These are phyloP conservation scores for Hygrophorus pudorinus DNA, from an alignment of 768 basidiomycete genomes.

Conservation along the genomic window DNA sequence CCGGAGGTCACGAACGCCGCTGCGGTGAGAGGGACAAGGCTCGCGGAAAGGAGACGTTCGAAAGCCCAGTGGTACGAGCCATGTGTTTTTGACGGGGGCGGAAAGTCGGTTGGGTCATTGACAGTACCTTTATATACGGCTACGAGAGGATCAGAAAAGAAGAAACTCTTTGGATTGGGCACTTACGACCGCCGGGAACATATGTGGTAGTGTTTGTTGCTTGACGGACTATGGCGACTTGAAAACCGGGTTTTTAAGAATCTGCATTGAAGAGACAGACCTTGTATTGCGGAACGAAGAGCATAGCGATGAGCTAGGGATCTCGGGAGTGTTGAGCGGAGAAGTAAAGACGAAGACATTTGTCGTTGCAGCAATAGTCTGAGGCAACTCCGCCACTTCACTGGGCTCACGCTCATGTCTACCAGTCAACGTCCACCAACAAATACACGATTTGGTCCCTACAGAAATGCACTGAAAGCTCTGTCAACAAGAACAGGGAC, in stretches of 20 bases:
- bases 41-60: constrained; percentile 83
- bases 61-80: constrained; percentile 93
- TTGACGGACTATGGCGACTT: constrained; percentile 31
- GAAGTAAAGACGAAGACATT: constrained; percentile 35
- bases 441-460: constrained; percentile 29
- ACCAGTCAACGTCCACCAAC: too few species aligned
- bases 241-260: constrained; percentile 8
- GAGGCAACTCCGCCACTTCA: too few species aligned
- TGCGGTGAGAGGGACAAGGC: constrained; percentile 80
- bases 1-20: constrained; percentile 77
- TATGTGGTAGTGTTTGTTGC: constrained; percentile 31
- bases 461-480: constrained; percentile 43
- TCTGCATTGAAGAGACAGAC: constrained; percentile 18
- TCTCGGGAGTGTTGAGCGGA: constrained; percentile 38
- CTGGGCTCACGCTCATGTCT: too few species aligned
- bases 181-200: constrained; percentile 67
- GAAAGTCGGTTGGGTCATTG: constrained; percentile 91
- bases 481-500: constrained; percentile 64
- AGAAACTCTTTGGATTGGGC: neutral
- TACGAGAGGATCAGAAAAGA: constrained; percentile 16
- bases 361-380: neutral
- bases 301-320: constrained; percentile 33
- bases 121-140: constrained; percentile 87
- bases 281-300: constrained; percentile 29
- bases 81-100: constrained; percentile 65